These are phyloP conservation scores for Leccinum truebloodii DNA, from an alignment of 768 basidiomycete genomes.

Conservation along the genomic window DNA sequence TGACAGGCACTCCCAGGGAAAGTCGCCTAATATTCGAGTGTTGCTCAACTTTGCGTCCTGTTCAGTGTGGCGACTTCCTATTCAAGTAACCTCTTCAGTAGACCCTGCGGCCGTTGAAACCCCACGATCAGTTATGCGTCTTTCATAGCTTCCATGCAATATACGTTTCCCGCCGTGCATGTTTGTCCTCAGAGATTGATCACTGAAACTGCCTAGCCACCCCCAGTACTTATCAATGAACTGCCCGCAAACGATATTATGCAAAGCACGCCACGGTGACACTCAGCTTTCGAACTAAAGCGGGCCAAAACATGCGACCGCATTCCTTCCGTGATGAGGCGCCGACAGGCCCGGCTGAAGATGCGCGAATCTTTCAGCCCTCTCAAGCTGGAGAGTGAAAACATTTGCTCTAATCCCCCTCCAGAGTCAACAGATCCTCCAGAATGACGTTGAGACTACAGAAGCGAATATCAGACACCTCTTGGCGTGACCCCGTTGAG, in stretches of 20 bases:
- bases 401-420: not conserved
- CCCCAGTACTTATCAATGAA: not conserved
- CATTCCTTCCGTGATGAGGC: not conserved
- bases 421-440: slow-evolving; percentile 3
- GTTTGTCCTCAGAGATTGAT: too few relatives aligned
- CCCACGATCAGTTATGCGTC: too few relatives aligned
- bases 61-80: not conserved
- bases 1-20: not conserved
- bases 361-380: not conserved
- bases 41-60: not conserved
- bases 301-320: not conserved
- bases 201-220: not conserved
- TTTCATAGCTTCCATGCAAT: not conserved
- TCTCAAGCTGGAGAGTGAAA: not conserved
- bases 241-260: not conserved
- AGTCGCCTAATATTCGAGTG: not conserved
- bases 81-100: not conserved
- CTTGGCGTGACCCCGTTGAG: slow-evolving; percentile 18
- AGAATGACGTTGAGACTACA: not conserved
- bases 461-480: slow-evolving; percentile 7
- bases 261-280: not conserved
- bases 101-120: not conserved
- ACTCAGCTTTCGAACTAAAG: not conserved
- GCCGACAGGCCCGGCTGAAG: not conserved
- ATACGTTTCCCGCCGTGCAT: not conserved